Evolutionary conservation across 805 yeast species (phyloP), one percentile per base, ranked within the genome.

Genomic region (Yarrowia bubula): DNA sequence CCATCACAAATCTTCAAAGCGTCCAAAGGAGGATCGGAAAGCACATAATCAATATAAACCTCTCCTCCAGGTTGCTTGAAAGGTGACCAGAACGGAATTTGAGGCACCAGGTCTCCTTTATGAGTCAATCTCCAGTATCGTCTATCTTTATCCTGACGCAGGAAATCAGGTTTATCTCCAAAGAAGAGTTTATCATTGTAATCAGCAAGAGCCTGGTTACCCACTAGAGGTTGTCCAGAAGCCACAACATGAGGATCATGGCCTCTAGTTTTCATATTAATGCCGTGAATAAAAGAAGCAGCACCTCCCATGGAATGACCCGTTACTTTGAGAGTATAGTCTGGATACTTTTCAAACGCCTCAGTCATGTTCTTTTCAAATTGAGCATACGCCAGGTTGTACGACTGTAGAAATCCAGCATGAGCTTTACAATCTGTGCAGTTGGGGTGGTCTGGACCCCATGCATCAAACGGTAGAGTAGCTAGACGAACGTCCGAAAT

Each of bases 231-330:
- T 9, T 48, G 53, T 3, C 53, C 53, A 1, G 53, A 48, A 11
- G 53, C 53, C 7, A 48, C 53, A 1, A 48, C 53, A 9, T 48
- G 17, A 28, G 53, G 53, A 15, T 48, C 53, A 17, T 48, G 32
- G 2, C 53, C 53, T 48, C 53, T 10, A 6, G 53, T 48, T 8
- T 48, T 48, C 53, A 48, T 33, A 39, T 33, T 48, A 39, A 48
- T 48, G 15, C 53, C 53, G 7, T 48, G 53, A 10, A 48, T 17
- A 15, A 11, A 48, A 11, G 53, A 15, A 7, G 53, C 53, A 1
- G 53, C 53, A 15, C 53, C 53, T 48, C 53, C 53, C 53, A 48
- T 48, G 3, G 53, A 48, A 9, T 48, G 53, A 32, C 53, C 53
- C 2, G 53, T 48, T 15, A 48, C 53, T 13, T 48, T 48, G 53